Evolutionary conservation across 2,329 filamentous ascomycete species (phyloP).

Genomic region (Teratosphaeria zuluensis): DNA sequence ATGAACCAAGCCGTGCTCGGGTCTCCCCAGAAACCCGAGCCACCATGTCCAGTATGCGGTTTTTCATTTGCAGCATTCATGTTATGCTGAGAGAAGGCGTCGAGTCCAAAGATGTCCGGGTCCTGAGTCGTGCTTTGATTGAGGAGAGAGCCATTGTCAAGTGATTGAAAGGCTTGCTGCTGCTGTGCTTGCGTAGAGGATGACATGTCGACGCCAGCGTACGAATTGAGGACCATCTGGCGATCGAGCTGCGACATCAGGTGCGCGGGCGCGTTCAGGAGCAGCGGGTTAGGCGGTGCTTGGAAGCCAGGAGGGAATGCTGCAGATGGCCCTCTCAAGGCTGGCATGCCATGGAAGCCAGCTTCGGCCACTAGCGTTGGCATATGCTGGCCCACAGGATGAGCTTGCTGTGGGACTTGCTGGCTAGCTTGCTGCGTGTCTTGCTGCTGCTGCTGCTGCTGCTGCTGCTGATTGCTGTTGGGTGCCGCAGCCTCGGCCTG

Average conservation of each 20-base stretch:
- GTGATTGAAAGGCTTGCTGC: background rate
- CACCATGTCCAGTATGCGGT: constrained; percentile 1
- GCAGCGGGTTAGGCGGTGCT: constrained; percentile 19
- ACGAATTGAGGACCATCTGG: constrained; percentile 67
- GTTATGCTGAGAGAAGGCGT: constrained; percentile 2
- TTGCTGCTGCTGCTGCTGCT: constrained; percentile 5
- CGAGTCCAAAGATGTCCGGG: constrained; percentile 14
- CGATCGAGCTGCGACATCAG: constrained; percentile 62
- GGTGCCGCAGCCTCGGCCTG: constrained; percentile 3
- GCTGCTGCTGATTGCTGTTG: constrained; percentile 9
- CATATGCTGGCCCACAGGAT: background rate
- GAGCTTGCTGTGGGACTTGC: constrained; percentile 1
- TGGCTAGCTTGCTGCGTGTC: constrained; percentile 6
- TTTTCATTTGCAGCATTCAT: background rate
- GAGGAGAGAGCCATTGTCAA: constrained; percentile 2
- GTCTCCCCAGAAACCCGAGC: constrained; percentile 26
- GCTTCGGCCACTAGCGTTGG: background rate
- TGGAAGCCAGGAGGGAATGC: constrained; percentile 29
- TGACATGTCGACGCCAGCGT: constrained; percentile 44
- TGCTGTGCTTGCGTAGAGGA: constrained; percentile 9
- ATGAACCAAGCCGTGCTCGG: constrained; percentile 72
- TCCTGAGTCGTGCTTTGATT: constrained; percentile 1
- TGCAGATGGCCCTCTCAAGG: constrained; percentile 37
- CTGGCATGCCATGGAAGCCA: background rate
- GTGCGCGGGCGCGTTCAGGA: constrained; percentile 21